Evolutionary conservation across 306 rosid genomes (phyloP).

Genomic region (Oemleria cerasiformis): DNA sequence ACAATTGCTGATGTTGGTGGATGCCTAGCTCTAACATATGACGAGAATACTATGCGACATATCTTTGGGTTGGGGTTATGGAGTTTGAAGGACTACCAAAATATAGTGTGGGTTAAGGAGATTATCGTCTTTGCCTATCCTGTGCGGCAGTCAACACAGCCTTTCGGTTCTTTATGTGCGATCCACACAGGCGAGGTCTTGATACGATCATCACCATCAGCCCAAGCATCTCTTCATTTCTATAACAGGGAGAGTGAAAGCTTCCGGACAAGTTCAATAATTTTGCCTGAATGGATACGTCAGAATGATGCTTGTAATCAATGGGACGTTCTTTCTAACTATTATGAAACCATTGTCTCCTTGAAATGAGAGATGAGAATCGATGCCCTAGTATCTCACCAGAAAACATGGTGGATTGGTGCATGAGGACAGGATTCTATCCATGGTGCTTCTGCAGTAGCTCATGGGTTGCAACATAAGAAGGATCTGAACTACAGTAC

Average conservation of each 20-base stretch:
- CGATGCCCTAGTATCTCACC: background rate
- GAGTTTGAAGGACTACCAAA: slow-evolving; percentile 13
- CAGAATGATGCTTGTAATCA: background rate
- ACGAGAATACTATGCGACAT: background rate
- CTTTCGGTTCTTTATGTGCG: background rate
- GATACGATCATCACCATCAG: background rate
- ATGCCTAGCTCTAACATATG: background rate
- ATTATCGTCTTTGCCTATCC: background rate
- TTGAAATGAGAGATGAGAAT: background rate
- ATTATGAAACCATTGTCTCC: background rate
- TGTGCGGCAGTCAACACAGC: background rate
- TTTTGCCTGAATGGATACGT: background rate
- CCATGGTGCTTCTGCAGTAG: background rate
- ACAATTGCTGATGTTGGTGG: background rate
- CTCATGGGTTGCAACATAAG: background rate
- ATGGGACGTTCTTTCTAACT: background rate
- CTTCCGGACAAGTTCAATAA: background rate
- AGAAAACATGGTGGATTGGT: background rate
- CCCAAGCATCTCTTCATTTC: background rate
- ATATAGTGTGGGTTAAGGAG: background rate
- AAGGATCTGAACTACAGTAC: background rate
- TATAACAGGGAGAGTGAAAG: background rate
- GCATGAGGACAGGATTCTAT: background rate
- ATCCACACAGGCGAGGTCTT: background rate
- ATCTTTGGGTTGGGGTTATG: background rate